Conservation (phyloP, 177 flowering plant species). For the Tripterygium wilfordii region DNA sequence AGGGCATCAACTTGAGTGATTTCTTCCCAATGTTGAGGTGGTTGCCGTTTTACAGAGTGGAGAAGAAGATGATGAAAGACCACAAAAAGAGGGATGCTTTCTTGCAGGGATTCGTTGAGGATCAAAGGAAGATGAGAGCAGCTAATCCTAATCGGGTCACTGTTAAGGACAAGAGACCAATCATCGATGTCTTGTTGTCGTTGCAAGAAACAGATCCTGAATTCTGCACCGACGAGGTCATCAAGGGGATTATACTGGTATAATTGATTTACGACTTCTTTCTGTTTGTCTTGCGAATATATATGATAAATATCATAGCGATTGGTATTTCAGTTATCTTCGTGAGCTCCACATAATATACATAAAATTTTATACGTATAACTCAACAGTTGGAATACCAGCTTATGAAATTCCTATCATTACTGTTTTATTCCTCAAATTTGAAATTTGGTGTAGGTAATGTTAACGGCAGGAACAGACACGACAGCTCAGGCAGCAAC, state of each 20-base stretch:
- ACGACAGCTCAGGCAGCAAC: no score
- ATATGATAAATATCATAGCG: neutral
- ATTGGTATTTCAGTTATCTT: neutral
- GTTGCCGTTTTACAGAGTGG: neutral
- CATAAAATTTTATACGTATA: no score
- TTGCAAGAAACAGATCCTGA: conserved; percentile 1
- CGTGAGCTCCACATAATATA: no score
- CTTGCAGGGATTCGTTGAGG: neutral
- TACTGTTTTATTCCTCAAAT: neutral
- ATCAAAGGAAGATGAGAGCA: neutral
- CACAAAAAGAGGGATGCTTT: neutral
- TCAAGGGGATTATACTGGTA: conserved; percentile 2
- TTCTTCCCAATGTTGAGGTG: neutral
- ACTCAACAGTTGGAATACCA: neutral
- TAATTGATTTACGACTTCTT: neutral
- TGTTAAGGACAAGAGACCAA: neutral
- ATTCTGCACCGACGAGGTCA: neutral
- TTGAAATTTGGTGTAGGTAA: no score
- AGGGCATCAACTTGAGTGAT: neutral
- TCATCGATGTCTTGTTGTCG: conserved; percentile 2
- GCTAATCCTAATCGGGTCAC: neutral
- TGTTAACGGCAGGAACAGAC: no score
- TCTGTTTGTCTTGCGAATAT: no score
- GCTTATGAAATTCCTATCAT: no score
- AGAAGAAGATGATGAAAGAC: neutral